These are phyloP conservation scores for Tetracentron sinense DNA, from an alignment of 164 flowering plant species.

Conservation along the genomic window DNA sequence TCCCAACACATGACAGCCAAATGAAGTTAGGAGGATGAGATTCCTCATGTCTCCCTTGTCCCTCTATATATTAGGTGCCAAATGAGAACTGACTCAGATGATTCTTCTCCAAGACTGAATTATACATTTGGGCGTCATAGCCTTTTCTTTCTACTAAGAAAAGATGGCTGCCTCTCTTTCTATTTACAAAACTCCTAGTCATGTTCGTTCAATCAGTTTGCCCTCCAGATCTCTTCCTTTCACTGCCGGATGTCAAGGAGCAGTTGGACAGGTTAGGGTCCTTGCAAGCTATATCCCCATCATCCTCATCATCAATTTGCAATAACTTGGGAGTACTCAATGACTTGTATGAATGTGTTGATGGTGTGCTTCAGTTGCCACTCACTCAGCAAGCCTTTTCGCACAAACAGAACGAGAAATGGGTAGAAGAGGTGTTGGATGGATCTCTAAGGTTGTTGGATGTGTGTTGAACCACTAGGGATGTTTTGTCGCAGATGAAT, in stretches of 20 bases:
- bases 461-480: conserved; percentile 12
- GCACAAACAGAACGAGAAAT: conserved; percentile 7
- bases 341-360: conserved; percentile 13
- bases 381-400: conserved; percentile 13
- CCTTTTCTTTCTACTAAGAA: not conserved
- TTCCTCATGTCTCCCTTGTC: not conserved
- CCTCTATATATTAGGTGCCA: no score
- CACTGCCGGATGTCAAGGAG: conserved; percentile 9
- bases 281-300: no score
- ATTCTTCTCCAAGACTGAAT: not conserved
- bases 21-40: not conserved
- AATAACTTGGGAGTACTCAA: not conserved
- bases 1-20: not conserved
- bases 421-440: conserved; percentile 16
- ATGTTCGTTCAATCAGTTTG: conserved; percentile 21
- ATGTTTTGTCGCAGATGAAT: conserved; percentile 13
- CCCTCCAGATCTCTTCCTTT: conserved; percentile 19
- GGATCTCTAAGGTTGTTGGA: conserved; percentile 20
- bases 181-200: conserved; percentile 9
- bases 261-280: conserved; percentile 7
- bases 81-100: no score
- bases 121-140: not conserved
- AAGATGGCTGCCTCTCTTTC: conserved; percentile 14
- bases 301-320: not conserved
- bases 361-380: conserved; percentile 14